Conservation (phyloP, 1,284 basidiomycete genomes). For the Ceratobasidium sp. region DNA sequence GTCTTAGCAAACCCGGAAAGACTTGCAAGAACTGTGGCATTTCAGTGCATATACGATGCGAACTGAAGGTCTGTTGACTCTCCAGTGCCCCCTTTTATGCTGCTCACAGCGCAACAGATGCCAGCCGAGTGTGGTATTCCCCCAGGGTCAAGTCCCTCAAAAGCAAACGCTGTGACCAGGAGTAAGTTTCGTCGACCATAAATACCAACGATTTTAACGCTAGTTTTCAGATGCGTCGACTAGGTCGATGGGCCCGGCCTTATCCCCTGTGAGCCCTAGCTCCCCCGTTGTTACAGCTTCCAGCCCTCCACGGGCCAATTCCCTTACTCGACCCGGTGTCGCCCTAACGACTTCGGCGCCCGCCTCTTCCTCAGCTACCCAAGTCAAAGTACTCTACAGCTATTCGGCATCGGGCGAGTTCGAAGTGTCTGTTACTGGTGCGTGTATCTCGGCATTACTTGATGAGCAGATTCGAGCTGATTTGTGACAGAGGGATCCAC, state of each 20-base stretch:
- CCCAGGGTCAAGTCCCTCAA: background rate
- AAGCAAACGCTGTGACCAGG: slow-evolving; percentile 4
- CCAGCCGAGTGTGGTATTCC: slow-evolving; percentile 68
- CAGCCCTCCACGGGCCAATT: slow-evolving; percentile 42
- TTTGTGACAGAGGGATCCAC: slow-evolving; percentile 60
- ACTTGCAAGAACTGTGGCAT: slow-evolving; percentile 78
- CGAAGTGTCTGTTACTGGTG: slow-evolving; percentile 71
- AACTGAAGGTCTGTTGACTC: slow-evolving; percentile 67
- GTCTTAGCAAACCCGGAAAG: slow-evolving; percentile 81
- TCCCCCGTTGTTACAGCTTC: slow-evolving; percentile 35
- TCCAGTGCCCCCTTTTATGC: background rate
- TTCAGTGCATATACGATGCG: slow-evolving; percentile 83
- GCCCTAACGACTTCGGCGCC: slow-evolving; percentile 1
- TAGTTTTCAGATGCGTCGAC: slow-evolving; percentile 12
- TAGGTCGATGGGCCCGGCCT: slow-evolving; percentile 3
- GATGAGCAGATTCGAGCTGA: slow-evolving; percentile 4
- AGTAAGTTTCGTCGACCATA: background rate
- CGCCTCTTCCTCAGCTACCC: slow-evolving; percentile 52
- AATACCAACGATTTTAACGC: background rate
- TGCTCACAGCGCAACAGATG: slow-evolving; percentile 58
- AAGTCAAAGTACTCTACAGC: slow-evolving; percentile 69
- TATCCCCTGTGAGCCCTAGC: slow-evolving; percentile 11
- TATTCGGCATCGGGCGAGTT: slow-evolving; percentile 75
- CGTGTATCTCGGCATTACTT: slow-evolving; percentile 47
- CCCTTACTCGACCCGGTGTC: slow-evolving; percentile 8